Conservation (phyloP, 139 green algal genomes). For the Trebouxia sp. region DNA sequence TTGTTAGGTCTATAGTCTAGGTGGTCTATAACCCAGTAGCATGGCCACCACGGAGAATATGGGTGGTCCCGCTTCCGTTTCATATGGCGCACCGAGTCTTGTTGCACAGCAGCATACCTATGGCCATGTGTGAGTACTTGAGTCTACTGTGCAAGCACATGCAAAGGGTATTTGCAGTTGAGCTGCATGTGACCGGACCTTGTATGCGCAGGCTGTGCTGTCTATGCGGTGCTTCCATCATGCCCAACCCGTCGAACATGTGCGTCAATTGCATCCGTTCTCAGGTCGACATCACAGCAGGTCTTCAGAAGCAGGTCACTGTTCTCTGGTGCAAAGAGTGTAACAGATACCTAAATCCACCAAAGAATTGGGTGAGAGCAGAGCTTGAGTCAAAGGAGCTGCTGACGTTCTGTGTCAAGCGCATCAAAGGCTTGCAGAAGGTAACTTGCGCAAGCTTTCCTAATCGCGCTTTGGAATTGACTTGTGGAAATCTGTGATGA, state of each 20-base stretch:
- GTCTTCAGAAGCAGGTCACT: constrained; percentile 82
- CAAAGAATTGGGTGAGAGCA: constrained; percentile 92
- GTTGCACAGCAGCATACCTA: constrained; percentile 50
- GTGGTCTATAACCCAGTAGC: not conserved
- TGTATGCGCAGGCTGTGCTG: constrained; percentile 77
- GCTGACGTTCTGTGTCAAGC: constrained; percentile 96
- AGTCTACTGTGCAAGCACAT: too few species aligned
- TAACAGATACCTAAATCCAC: constrained; percentile 92
- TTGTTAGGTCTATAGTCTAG: not conserved
- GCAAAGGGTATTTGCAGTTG: too few species aligned
- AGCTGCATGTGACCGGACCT: too few species aligned
- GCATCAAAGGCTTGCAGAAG: constrained; percentile 85
- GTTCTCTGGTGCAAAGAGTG: constrained; percentile 68
- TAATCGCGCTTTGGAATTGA: too few species aligned
- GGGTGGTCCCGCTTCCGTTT: constrained; percentile 2
- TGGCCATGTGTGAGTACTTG: constrained; percentile 83
- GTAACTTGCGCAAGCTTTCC: constrained; percentile 40
- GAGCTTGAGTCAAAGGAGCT: constrained; percentile 96
- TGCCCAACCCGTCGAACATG: constrained; percentile 96
- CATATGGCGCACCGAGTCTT: not conserved
- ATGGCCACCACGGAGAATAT: constrained; percentile 12
- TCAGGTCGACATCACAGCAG: constrained; percentile 97
- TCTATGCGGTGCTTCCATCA: constrained; percentile 89
- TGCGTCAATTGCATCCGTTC: constrained; percentile 96
- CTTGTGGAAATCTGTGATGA: too few species aligned